phyloP scores from a whole-genome alignment of 768 basidiomycete genomes.

The Sarcodon sp. region DNA sequence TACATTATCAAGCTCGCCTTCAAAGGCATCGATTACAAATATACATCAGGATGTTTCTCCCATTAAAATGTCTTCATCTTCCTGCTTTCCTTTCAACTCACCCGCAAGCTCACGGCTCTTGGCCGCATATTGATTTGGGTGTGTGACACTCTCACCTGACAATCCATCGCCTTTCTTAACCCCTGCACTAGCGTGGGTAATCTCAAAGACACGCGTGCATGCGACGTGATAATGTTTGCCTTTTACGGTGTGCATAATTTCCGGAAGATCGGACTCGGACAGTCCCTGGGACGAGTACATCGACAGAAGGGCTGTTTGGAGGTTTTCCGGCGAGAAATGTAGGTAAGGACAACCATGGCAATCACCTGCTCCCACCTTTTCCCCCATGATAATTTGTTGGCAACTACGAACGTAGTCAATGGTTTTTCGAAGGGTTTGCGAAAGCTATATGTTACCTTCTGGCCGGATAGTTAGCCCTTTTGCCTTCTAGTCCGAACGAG shows the following conservation, averaged over 20 bases:
- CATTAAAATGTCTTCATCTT: conserved; percentile 30
- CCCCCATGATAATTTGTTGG: conserved; percentile 65
- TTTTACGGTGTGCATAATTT: conserved; percentile 74
- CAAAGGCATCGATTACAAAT: neutral
- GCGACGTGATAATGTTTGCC: conserved; percentile 84
- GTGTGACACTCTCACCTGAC: conserved; percentile 77
- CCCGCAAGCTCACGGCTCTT: conserved; percentile 51
- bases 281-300: conserved; percentile 55
- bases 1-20: too few species aligned
- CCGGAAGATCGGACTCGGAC: conserved; percentile 57
- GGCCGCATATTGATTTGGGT: conserved; percentile 88
- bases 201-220: conserved; percentile 93
- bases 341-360: conserved; percentile 90
- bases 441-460: conserved; percentile 47
- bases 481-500: conserved; percentile 88
- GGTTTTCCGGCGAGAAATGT: conserved; percentile 74
- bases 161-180: conserved; percentile 86
- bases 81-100: conserved; percentile 21
- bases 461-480: conserved; percentile 87
- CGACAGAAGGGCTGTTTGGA: conserved; percentile 63
- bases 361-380: conserved; percentile 56
- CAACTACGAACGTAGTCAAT: conserved; percentile 42
- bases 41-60: conserved; percentile 5
- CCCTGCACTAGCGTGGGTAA: conserved; percentile 62
- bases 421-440: neutral